Evolutionary conservation across 2,329 filamentous ascomycete species (phyloP), one percentile per base, ranked within the genome.

Genomic region (Penicillium sp.): DNA sequence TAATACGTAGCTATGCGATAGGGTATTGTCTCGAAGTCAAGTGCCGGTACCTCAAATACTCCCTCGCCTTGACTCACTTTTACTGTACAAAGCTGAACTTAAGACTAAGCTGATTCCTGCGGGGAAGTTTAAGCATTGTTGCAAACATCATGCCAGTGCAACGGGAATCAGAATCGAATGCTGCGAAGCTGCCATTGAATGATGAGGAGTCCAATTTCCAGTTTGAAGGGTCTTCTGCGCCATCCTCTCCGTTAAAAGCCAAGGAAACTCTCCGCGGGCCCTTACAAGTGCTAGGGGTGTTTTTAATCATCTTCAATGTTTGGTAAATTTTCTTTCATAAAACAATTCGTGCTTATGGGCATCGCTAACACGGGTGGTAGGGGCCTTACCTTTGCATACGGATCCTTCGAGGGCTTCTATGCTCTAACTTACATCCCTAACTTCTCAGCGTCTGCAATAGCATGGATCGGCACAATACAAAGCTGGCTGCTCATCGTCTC

Each of bases 351-450:
- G 12, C 28, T 10, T 3, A 1, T 9, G 28, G 4, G 7, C 28
- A 39, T 38, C 42, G 29, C 34, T 49, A 21, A 58, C 31, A 36
- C 28, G 1, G 1, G 15, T 8, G 13, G n/a, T 10, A 58, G 57
- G 57, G 55, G 57, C 3, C 29, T 56, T 2, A 55, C 42, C 2
- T 55, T 59, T 2, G 67, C 74, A 2, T 79, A 76, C 49, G 77
- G 77, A 12, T 70, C 74, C 6, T 80, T 75, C 34, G 75, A 79
- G 52, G 72, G 71, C 2, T 72, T 70, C 57, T 80, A 79, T 53
- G 58, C 49, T 21, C 48, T 58, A 6, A 53, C 26, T 1, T 60
- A 52, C 21, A 49, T 60, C 10, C 36, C 48, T 4, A 31, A 45
- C 2, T 52, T 48, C 38, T 63, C 71, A 6, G 65, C 74, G 52